Evolutionary conservation across 2,329 filamentous ascomycete genomes (phyloP), one percentile per base, ranked within the genome.

Genomic region (Ophiostoma sp.): DNA sequence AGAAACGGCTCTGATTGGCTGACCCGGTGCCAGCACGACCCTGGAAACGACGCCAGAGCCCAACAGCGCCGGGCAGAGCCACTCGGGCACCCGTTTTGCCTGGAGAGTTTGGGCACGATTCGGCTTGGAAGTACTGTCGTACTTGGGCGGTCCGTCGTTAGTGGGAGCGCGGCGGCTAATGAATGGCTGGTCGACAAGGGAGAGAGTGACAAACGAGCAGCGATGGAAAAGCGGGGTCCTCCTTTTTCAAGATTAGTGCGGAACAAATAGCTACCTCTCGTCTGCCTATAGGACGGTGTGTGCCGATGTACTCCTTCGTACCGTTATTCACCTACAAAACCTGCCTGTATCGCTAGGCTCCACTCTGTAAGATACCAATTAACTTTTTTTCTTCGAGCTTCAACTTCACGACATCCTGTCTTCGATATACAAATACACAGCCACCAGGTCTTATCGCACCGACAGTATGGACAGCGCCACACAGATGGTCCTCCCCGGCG

Each of bases 401-500:
- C 36, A 14, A 62, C 55, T 36, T 40, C 55, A n/a, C 36, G 27
- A 40, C 55, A 62, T 62, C 55, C 11, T 16, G 8, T 18, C 36
- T 8, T 55, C 18, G 18, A 11, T 14, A 27, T 14, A 55, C 12
- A 5, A 40, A 40, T n/a, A 18, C 42, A 9, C 16, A 27, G 27
- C 27, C 27, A 27, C 27, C 27, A 27, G 27, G 27, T 27, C 27
- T 27, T 27, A 27, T 27, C 27, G 27, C 27, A 27, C 27, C 1
- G 27, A 27, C 27, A 27, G 27, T 27, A 63, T 63, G 60, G 60
- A 63, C 60, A 63, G 38, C 14, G 9, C 63, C n/a, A 4, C 63
- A 36, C 63, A 47, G 14, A 64, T 66, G 47, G 85, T 97, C 70
- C 85, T 98, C 6, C 95, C 95, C 0, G 93, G 95, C 72, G 93